Conservation (phyloP, 345 rosid species). For the Camelina laxa region DNA sequence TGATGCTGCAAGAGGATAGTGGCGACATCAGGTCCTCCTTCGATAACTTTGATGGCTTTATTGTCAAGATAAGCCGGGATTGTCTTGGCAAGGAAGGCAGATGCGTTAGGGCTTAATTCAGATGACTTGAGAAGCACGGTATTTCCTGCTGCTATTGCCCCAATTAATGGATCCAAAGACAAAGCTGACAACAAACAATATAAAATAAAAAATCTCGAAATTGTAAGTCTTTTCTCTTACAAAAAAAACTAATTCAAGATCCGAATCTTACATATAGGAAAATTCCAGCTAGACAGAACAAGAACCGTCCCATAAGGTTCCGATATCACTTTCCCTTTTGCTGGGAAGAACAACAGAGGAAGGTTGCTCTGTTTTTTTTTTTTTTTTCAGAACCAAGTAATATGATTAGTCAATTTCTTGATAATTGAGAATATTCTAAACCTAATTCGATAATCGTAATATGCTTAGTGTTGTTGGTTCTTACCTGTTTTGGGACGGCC, state of each 20-base stretch:
- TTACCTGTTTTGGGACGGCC: constrained; percentile 76
- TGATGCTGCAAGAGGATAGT: constrained; percentile 63
- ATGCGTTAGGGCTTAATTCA: constrained; percentile 66
- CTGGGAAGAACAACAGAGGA: constrained; percentile 68
- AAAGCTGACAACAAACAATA: constrained; percentile 58
- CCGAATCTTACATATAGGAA: constrained; percentile 72
- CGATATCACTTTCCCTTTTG: constrained; percentile 61
- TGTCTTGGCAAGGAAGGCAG: constrained; percentile 58
- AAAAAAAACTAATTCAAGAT: background rate
- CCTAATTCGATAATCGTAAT: background rate
- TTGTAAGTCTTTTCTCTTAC: background rate
- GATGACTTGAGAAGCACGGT: constrained; percentile 76
- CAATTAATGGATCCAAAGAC: constrained; percentile 78
- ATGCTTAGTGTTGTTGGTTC: background rate
- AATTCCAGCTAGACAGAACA: constrained; percentile 79
- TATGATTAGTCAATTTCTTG: background rate
- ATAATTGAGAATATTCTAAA: background rate
- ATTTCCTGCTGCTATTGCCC: constrained; percentile 95
- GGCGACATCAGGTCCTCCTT: constrained; percentile 65
- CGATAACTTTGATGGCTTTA: constrained; percentile 70
- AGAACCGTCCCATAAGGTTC: constrained; percentile 89
- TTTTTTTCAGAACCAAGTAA: constrained; percentile 10
- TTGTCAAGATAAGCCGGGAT: constrained; percentile 70
- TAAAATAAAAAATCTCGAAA: background rate
- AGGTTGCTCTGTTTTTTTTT: constrained; percentile 46